Evolutionary conservation across 2,329 filamentous ascomycete species (phyloP), one percentile per base, ranked within the genome.

Genomic region (Aspergillus fructus): DNA sequence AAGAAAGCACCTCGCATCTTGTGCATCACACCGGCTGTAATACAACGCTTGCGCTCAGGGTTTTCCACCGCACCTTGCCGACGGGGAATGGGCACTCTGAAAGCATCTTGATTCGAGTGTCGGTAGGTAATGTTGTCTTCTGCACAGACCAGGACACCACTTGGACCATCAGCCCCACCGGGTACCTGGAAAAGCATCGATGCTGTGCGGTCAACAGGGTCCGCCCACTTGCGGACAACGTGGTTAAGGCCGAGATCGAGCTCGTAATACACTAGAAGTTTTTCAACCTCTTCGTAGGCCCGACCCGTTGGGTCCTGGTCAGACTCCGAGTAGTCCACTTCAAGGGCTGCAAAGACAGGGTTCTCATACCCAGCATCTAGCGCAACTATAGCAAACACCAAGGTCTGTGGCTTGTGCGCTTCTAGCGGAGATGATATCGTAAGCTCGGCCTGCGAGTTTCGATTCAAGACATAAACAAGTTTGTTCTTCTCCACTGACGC

Each of bases 401-500:
- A 78, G 1, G 93, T 93, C 59, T 93, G 91, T 12, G 91, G 87
- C 74, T 94, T 96, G 76, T 99, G 93, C 2, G 94, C 96, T 76
- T 99, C 96, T 17, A 99, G 83, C 0, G 94, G 94, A 13, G 94
- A 99, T 5, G 94, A 99, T 50, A 99, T 99, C 41, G 93, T 96
- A 67, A 99, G 85, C 74, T 96, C 91, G 17, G 93, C 93, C 76
- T 97, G 91, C 3, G 92, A 85, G 77, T 96, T 96, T 64, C 96
- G 89, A 76, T 97, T 97, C 65, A 99, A 83, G 68, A 99, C 93
- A 77, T 99, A 99, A 65, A 99, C 94, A 56, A 99, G 89, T 80
- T 99, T 99, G 80, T 97, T 99, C 84, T 99, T 99, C 79, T 99
- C 96, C 55, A 93, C 84, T 5, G 93, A 93, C 9, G 94, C 92